Base-by-base conservation (phyloP, 306 rosid species). In the Cucumis hystrix region DNA sequence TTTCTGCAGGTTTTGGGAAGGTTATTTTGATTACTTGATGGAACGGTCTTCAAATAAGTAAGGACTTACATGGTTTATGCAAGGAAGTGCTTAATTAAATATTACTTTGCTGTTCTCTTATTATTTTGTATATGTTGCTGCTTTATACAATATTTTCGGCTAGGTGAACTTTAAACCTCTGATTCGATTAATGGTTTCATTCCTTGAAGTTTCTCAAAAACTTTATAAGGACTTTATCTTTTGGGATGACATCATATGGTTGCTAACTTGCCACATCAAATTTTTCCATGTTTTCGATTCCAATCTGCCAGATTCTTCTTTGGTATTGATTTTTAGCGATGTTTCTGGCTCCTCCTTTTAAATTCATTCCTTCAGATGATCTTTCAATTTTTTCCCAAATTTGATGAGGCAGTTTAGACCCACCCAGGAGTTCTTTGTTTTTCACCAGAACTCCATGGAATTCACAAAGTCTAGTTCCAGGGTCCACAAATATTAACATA, bases 11-110 rank as follows among this genome's bases (percentile, higher is more conserved):
- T 92, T 95, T 81, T 95, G 99, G 99, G 99, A 95, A 85, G 97
- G 97, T 78, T 92, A 95, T 86, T 95, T 92, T 88, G 99, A 95
- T 84, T 80, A 86, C 87, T 81, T 95, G 79, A 90, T 92, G 97
- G 99, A 95, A 78, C 84, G 87, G 79, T 84, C 97, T 87, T 86
- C 96, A 80, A 95, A 88, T 83, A 85, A 89, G 99, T 92, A 87
- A 83, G 89, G 64, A 65, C 81, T 12, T 80, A 72, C 74, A 15
- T 84, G 56, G 47, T 55, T 74, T 43, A 76, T 59, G 78, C 30
- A 77, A 54, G 30, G 18, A 77, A 23, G 63, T 35, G 55, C 15
- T 75, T 14, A 60, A 45, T 20, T 54, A 23, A 6, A 56, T 56
- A 56, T 30, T 56, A 75, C 20, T 74, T 54, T 0, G 52, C 65